phyloP scores from a whole-genome alignment of 176 grass and related monocot genomes.

The Zea luxurians region DNA sequence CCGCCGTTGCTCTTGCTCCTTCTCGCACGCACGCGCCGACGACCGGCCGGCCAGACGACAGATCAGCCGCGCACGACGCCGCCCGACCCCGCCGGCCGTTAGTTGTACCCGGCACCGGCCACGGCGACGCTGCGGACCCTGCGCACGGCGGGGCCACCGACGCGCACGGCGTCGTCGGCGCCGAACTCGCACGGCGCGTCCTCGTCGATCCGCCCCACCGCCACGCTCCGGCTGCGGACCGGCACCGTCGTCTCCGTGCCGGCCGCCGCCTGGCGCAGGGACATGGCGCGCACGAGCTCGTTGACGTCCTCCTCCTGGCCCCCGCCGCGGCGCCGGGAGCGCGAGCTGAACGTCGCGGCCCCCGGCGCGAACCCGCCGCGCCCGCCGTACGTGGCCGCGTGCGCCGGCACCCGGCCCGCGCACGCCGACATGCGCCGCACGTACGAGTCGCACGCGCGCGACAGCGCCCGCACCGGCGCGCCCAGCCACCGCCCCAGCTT shows the following conservation, averaged over 20 bases:
- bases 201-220: conserved; percentile 59
- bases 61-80: conserved; percentile 5
- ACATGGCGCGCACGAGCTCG: conserved; percentile 51
- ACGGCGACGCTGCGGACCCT: conserved; percentile 41
- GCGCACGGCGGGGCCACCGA: conserved; percentile 35
- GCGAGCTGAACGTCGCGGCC: conserved; percentile 38
- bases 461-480: conserved; percentile 50
- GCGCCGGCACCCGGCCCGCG: conserved; percentile 45
- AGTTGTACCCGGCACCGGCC: not conserved
- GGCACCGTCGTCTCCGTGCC: not conserved
- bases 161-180: conserved; percentile 31
- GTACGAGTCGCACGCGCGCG: conserved; percentile 63
- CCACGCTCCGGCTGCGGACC: conserved; percentile 53
- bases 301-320: conserved; percentile 33
- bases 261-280: conserved; percentile 26
- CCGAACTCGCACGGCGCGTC: conserved; percentile 61
- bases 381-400: conserved; percentile 23
- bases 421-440: conserved; percentile 56
- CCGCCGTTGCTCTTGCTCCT: not conserved
- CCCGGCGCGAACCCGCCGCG: conserved; percentile 33
- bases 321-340: conserved; percentile 18
- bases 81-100: not conserved
- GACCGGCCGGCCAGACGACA: not conserved
- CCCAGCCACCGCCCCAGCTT: conserved; percentile 52
- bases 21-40: not conserved